These are phyloP conservation scores for Porpolomopsis calyptriformis DNA, from an alignment of 768 basidiomycete species.

Conservation along the genomic window DNA sequence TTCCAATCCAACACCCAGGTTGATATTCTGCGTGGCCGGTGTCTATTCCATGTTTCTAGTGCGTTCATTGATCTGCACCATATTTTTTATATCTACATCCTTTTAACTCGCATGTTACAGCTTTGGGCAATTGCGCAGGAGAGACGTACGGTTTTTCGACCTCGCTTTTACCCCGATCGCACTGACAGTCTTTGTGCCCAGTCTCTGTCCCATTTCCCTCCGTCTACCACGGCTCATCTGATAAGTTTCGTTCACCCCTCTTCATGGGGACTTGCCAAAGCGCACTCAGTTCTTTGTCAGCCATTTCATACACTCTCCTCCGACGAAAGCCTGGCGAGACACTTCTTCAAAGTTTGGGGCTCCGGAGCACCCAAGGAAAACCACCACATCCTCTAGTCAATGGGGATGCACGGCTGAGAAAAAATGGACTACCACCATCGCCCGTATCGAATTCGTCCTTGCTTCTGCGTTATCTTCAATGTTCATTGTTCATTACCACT, in stretches of 20 bases:
- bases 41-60: conserved; percentile 93
- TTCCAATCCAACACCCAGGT: conserved; percentile 26
- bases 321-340: conserved; percentile 47
- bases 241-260: conserved; percentile 77
- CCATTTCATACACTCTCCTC: conserved; percentile 62
- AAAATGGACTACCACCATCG: conserved; percentile 23
- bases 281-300: conserved; percentile 62
- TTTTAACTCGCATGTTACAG: conserved; percentile 26
- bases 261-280: conserved; percentile 84
- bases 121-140: conserved; percentile 93
- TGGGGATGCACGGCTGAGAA: too few relatives aligned
- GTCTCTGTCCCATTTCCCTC: conserved; percentile 80
- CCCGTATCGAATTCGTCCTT: conserved; percentile 31
- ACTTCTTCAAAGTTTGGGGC: conserved; percentile 49
- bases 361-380: too few relatives aligned
- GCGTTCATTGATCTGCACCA: conserved; percentile 21
- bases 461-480: conserved; percentile 70
- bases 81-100: not conserved
- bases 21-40: conserved; percentile 69
- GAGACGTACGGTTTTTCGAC: conserved; percentile 49
- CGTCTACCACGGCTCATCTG: conserved; percentile 46
- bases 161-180: not conserved
- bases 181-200: conserved; percentile 17
- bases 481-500: conserved; percentile 76
- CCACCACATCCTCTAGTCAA: too few relatives aligned